Conservation (phyloP, 176 grass and related monocot genomes). For the Pontederia crassipes region DNA sequence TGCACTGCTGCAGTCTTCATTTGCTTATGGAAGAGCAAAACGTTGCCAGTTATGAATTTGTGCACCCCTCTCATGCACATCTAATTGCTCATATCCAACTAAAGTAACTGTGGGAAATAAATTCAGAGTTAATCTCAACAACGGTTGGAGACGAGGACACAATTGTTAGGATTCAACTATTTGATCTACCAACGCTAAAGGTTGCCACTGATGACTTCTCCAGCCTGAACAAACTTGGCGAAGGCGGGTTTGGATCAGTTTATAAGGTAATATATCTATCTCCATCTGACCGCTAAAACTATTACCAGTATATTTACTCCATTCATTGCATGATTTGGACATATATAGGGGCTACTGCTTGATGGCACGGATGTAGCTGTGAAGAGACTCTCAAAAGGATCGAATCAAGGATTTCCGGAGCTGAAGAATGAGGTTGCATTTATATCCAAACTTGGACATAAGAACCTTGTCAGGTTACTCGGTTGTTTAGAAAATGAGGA, state of each 20-base stretch:
- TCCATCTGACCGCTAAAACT: background rate
- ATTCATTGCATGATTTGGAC: background rate
- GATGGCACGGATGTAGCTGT: conserved; percentile 18
- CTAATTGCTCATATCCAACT: too few relatives aligned
- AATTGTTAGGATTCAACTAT: conserved; percentile 8
- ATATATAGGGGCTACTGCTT: conserved; percentile 20
- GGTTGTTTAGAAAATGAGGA: background rate
- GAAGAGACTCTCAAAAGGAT: conserved; percentile 7
- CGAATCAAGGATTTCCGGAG: conserved; percentile 1
- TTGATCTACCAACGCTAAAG: conserved; percentile 25
- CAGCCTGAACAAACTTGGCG: conserved; percentile 32
- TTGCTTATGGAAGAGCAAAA: too few relatives aligned
- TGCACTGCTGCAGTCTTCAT: too few relatives aligned
- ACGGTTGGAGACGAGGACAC: too few relatives aligned
- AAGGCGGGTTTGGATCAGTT: conserved; percentile 53
- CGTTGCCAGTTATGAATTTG: too few relatives aligned
- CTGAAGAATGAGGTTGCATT: conserved; percentile 1
- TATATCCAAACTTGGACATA: conserved; percentile 4
- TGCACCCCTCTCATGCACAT: too few relatives aligned
- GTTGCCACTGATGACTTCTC: conserved; percentile 43
- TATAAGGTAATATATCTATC: conserved; percentile 26
- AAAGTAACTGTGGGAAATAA: too few relatives aligned
- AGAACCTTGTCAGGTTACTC: conserved; percentile 4
- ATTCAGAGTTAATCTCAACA: too few relatives aligned
- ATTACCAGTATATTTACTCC: background rate